Percentiles rank a stretch among this genome's conserved stretches.
phyloP scores from a whole-genome alignment of 1,284 basidiomycete species.

The Spongispora temasekensis region DNA sequence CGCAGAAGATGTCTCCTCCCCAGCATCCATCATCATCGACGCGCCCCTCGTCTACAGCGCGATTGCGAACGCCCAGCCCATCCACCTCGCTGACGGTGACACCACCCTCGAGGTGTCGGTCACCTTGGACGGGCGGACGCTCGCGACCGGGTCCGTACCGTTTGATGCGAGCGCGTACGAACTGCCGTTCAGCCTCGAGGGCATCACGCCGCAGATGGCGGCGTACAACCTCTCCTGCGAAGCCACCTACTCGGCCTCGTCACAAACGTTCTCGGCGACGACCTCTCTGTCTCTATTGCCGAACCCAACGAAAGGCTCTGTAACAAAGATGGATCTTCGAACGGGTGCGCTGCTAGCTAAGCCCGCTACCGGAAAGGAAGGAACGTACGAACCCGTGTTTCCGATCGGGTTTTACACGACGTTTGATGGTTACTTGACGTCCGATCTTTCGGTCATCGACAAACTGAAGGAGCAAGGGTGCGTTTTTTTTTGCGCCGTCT shows the following conservation, averaged over 20 bases:
- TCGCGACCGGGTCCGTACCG: constrained; percentile 25
- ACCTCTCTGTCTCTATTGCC: constrained; percentile 60
- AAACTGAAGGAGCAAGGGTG: constrained; percentile 66
- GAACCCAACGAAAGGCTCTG: constrained; percentile 50
- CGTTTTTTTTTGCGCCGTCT: constrained; percentile 4
- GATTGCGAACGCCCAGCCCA: constrained; percentile 28
- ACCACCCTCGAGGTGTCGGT: constrained; percentile 25
- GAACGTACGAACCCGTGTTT: constrained; percentile 60
- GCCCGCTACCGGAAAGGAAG: constrained; percentile 47
- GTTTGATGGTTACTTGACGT: constrained; percentile 56
- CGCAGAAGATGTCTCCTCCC: constrained; percentile 25
- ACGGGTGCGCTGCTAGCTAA: constrained; percentile 67
- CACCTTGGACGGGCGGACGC: constrained; percentile 26
- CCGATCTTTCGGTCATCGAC: constrained; percentile 57
- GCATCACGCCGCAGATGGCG: constrained; percentile 24
- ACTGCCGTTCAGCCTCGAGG: constrained; percentile 24
- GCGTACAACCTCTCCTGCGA: constrained; percentile 29
- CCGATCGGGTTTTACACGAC: constrained; percentile 74
- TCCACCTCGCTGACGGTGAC: constrained; percentile 14
- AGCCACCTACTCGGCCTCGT: constrained; percentile 19
- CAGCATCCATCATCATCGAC: constrained; percentile 30
- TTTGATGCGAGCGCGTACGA: constrained; percentile 32
- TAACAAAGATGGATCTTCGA: constrained; percentile 70
- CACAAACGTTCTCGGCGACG: constrained; percentile 50
- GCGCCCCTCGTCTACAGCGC: constrained; percentile 25